phyloP scores from a whole-genome alignment of 805 yeast genomes.

The Myxozyma mucilagina region DNA sequence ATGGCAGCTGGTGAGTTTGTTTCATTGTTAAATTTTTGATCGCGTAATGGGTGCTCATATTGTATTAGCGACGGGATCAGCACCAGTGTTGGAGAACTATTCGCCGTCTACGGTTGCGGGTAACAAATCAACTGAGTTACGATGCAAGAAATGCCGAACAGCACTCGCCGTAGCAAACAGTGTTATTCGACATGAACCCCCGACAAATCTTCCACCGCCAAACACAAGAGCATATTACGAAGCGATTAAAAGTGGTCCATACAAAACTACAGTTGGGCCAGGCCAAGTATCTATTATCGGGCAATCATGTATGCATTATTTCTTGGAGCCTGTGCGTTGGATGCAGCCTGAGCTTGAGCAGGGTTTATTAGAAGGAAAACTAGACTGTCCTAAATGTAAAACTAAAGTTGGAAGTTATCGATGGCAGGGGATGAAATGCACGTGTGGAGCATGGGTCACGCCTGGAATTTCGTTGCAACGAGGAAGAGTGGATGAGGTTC shows the following conservation, averaged over 20 bases:
- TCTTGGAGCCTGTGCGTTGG: slow-evolving; percentile 88
- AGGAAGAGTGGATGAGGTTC: slow-evolving; percentile 74
- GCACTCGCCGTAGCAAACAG: slow-evolving; percentile 57
- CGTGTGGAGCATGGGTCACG: slow-evolving; percentile 93
- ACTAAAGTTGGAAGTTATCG: slow-evolving; percentile 87
- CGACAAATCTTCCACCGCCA: slow-evolving; percentile 1
- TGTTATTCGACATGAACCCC: slow-evolving; percentile 61
- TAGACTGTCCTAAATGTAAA: slow-evolving; percentile 79
- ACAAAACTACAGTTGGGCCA: slow-evolving; percentile 20
- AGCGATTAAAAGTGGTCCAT: slow-evolving; percentile 7
- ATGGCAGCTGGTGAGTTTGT: slow-evolving; percentile 36
- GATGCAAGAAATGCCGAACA: slow-evolving; percentile 84
- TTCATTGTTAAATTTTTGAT: background rate
- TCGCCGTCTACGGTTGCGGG: slow-evolving; percentile 37
- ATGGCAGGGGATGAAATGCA: slow-evolving; percentile 93
- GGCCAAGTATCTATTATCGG: slow-evolving; percentile 32
- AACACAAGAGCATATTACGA: slow-evolving; percentile 5
- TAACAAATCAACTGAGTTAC: slow-evolving; percentile 38
- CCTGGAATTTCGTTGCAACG: slow-evolving; percentile 84
- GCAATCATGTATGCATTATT: slow-evolving; percentile 72
- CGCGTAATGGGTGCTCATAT: background rate
- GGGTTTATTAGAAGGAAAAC: slow-evolving; percentile 82
- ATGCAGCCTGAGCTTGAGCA: slow-evolving; percentile 76
- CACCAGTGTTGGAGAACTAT: slow-evolving; percentile 43
- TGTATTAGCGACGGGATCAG: slow-evolving; percentile 29